These are phyloP conservation scores for Cyberlindnera japonica DNA, from an alignment of 805 yeast genomes.

Conservation along the genomic window DNA sequence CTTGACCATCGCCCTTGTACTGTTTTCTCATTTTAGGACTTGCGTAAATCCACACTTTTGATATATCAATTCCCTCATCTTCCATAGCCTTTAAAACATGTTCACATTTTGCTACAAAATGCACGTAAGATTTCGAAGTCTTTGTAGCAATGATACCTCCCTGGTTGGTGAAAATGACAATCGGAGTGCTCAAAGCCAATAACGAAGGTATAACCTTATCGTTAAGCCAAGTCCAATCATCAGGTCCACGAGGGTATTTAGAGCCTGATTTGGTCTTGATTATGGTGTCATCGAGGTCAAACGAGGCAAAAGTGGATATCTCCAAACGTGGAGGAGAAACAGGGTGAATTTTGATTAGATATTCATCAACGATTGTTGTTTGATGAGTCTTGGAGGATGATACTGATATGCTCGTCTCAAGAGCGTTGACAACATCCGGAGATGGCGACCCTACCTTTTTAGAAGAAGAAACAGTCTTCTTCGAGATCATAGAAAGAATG, in stretches of 20 bases:
- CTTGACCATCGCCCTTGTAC: constrained; percentile 12
- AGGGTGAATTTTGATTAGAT: constrained; percentile 43
- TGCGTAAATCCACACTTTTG: constrained; percentile 50
- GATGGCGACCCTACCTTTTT: neutral
- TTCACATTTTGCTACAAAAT: constrained; percentile 41
- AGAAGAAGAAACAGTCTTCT: constrained; percentile 5
- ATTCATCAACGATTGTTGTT: constrained; percentile 35
- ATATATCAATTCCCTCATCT: constrained; percentile 23
- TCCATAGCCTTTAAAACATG: constrained; percentile 32
- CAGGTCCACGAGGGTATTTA: constrained; percentile 51
- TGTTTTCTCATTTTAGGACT: constrained; percentile 53
- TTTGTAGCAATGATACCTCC: constrained; percentile 55
- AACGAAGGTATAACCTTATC: constrained; percentile 23
- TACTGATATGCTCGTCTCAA: neutral
- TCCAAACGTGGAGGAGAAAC: neutral
- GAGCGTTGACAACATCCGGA: neutral
- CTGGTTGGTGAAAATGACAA: constrained; percentile 85
- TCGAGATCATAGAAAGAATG: constrained; percentile 15
- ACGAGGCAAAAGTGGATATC: constrained; percentile 49
- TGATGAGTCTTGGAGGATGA: constrained; percentile 24
- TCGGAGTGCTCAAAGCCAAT: constrained; percentile 9
- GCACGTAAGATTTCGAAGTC: constrained; percentile 33
- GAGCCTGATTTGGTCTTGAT: constrained; percentile 60
- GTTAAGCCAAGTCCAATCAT: constrained; percentile 75
- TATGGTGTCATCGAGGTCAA: constrained; percentile 84